phyloP scores from a whole-genome alignment of 768 basidiomycete species.

The Mycena alexandri region DNA sequence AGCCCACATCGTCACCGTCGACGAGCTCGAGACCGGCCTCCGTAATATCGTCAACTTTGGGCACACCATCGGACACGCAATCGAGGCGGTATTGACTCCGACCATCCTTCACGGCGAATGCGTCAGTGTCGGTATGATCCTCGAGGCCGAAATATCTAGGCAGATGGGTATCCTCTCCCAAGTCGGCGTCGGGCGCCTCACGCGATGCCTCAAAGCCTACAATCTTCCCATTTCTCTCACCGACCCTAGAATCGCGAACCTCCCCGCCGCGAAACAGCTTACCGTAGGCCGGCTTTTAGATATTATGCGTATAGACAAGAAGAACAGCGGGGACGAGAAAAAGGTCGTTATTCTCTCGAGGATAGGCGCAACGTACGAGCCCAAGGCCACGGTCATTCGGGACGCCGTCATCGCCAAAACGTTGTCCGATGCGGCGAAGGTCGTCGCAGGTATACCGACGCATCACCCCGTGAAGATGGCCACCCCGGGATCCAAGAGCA shows the following conservation, averaged over 20 bases:
- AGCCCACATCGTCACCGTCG: constrained; percentile 95
- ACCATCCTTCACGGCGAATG: constrained; percentile 97
- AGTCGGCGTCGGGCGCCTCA: constrained; percentile 92
- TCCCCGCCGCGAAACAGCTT: constrained; percentile 79
- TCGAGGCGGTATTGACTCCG: constrained; percentile 96
- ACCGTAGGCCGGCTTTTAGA: constrained; percentile 87
- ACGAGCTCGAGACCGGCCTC: constrained; percentile 96
- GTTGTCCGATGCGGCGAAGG: constrained; percentile 82
- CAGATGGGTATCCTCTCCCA: constrained; percentile 90
- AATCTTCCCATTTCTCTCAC: constrained; percentile 87
- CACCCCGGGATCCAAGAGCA: constrained; percentile 96
- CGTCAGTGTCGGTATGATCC: constrained; percentile 94
- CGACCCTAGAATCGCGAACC: constrained; percentile 81
- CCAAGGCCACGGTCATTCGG: constrained; percentile 86
- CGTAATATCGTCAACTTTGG: constrained; percentile 99
- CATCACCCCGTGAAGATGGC: constrained; percentile 77
- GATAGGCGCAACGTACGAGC: constrained; percentile 94
- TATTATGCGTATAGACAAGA: constrained; percentile 98
- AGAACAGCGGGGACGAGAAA: constrained; percentile 93
- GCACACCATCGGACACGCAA: constrained; percentile 98
- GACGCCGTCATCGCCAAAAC: constrained; percentile 88
- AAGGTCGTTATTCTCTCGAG: constrained; percentile 92
- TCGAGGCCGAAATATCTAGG: constrained; percentile 94
- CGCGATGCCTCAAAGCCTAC: constrained; percentile 89
- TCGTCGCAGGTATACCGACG: constrained; percentile 76